phyloP scores from a whole-genome alignment of 2,329 filamentous ascomycete species.

The Plenodomus lindquistii region DNA sequence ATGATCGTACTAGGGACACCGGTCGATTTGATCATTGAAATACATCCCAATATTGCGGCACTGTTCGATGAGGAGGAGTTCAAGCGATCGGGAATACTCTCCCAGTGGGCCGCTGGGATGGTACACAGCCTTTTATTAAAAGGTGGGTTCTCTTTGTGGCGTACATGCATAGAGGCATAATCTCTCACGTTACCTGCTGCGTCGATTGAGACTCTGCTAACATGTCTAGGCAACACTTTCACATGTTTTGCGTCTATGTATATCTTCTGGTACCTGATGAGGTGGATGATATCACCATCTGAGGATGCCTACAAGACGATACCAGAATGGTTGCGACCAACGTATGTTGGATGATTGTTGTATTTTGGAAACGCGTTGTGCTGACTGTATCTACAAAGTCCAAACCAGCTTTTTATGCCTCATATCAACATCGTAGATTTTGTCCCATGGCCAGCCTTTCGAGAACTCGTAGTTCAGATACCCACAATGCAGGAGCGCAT shows the following conservation, averaged over 20 bases:
- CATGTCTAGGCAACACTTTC: slow-evolving; percentile 20
- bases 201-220: neutral
- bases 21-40: slow-evolving; percentile 17
- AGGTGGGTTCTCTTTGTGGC: slow-evolving; percentile 7
- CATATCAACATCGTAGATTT: slow-evolving; percentile 29
- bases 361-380: neutral
- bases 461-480: slow-evolving; percentile 27
- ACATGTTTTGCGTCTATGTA: slow-evolving; percentile 32
- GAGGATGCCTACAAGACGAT: slow-evolving; percentile 26
- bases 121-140: slow-evolving; percentile 23
- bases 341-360: slow-evolving; percentile 8
- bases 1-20: slow-evolving; percentile 16
- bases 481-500: slow-evolving; percentile 30
- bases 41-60: slow-evolving; percentile 26
- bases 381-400: slow-evolving; percentile 6
- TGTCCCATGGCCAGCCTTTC: slow-evolving; percentile 29
- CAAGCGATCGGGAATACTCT: slow-evolving; percentile 20
- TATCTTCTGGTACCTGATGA: slow-evolving; percentile 25
- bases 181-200: neutral
- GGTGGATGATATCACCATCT: slow-evolving; percentile 31
- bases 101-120: slow-evolving; percentile 27
- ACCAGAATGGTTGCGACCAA: slow-evolving; percentile 30
- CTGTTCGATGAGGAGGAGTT: slow-evolving; percentile 24
- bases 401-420: slow-evolving; percentile 32
- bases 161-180: too few species aligned